phyloP scores from a whole-genome alignment of 192 early-diverging fungal genomes.

The Ambispora gerdemannii region DNA sequence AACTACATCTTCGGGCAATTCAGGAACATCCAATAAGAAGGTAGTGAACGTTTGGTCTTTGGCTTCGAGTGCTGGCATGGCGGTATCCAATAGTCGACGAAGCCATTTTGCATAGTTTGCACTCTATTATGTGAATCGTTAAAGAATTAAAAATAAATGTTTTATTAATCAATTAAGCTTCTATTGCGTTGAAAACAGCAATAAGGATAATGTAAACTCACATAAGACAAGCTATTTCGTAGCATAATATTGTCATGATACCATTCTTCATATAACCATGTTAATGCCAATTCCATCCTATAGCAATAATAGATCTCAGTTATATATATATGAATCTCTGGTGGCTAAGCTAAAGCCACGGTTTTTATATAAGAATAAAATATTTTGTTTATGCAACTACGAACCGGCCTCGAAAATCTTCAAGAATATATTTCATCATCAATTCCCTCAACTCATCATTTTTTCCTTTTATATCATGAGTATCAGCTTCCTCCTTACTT shows the following conservation, averaged over 20 bases:
- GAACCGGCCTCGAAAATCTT: constrained; percentile 60
- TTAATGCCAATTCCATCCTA: constrained; percentile 64
- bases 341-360: too few relatives aligned
- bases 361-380: too few relatives aligned
- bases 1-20: constrained; percentile 58
- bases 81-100: constrained; percentile 32
- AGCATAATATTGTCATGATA: constrained; percentile 38
- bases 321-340: too few relatives aligned
- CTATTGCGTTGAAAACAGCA: too few relatives aligned
- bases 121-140: constrained; percentile 30
- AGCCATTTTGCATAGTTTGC: constrained; percentile 41
- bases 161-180: background rate
- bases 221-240: constrained; percentile 29
- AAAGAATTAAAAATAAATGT: constrained; percentile 37
- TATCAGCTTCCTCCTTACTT: background rate
- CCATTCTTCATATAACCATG: constrained; percentile 76
- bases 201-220: background rate
- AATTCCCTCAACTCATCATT: constrained; percentile 36
- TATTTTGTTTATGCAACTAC: constrained; percentile 23
- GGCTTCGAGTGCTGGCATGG: constrained; percentile 51
- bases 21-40: constrained; percentile 75
- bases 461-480: background rate
- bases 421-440: constrained; percentile 56
- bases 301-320: background rate
- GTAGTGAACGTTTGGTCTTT: constrained; percentile 71